These are phyloP conservation scores for Cyberlindnera euphorbiiphila DNA, from an alignment of 805 yeast species.

Conservation along the genomic window DNA sequence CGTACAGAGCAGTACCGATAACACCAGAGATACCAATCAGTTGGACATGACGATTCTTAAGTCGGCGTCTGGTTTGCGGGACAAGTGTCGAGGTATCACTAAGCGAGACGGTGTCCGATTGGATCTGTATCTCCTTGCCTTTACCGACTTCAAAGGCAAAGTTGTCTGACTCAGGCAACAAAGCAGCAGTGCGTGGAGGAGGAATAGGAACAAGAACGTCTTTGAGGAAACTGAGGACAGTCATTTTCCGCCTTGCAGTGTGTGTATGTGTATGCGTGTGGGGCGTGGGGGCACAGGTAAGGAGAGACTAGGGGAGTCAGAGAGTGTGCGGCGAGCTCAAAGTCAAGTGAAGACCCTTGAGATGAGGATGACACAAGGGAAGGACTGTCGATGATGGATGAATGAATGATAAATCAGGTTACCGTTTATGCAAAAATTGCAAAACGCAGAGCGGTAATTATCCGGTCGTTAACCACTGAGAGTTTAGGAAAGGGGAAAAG, in stretches of 20 bases:
- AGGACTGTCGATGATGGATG: too few relatives aligned
- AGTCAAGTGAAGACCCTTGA: too few relatives aligned
- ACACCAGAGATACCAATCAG: constrained; percentile 79
- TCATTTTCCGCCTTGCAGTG: too few relatives aligned
- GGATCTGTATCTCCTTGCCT: neutral
- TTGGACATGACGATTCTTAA: constrained; percentile 70
- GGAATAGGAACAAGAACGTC: constrained; percentile 19
- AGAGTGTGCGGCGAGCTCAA: too few relatives aligned
- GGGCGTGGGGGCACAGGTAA: neutral
- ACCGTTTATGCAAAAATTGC: too few relatives aligned
- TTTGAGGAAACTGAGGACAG: neutral
- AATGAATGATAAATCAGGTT: too few relatives aligned
- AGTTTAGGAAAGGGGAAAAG: too few relatives aligned
- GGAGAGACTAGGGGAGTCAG: too few relatives aligned
- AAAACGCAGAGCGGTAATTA: too few relatives aligned
- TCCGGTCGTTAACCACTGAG: too few relatives aligned
- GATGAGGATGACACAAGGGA: too few relatives aligned
- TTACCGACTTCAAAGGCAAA: constrained; percentile 1
- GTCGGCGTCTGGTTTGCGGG: constrained; percentile 41
- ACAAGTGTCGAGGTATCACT: constrained; percentile 23
- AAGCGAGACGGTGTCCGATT: constrained; percentile 15
- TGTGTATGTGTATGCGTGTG: too few relatives aligned
- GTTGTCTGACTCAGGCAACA: constrained; percentile 1
- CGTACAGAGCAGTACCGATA: constrained; percentile 77
- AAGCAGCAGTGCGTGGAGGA: constrained; percentile 7